Conservation (phyloP, 164 flowering plant species). For the Paratinospora sagittata region DNA sequence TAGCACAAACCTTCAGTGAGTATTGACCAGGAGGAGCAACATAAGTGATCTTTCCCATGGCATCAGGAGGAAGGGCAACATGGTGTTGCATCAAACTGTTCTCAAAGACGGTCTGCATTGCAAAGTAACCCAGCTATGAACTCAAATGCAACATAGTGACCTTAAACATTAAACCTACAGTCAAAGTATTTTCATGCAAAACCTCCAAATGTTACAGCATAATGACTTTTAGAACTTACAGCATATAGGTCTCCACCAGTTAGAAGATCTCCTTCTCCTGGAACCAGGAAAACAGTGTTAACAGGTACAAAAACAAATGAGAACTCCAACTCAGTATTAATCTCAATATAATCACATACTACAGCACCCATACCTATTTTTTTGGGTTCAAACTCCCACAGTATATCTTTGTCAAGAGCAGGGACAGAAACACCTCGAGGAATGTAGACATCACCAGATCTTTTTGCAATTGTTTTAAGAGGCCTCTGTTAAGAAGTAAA, state of each 20-base stretch:
- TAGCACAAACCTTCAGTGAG: slow-evolving; percentile 59
- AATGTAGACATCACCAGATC: slow-evolving; percentile 95
- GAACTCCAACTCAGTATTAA: slow-evolving; percentile 1
- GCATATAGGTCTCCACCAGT: slow-evolving; percentile 99
- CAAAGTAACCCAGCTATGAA: slow-evolving; percentile 3
- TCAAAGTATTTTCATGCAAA: neutral
- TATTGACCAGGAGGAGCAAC: slow-evolving; percentile 94
- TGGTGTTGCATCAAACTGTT: slow-evolving; percentile 90
- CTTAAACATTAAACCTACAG: neutral
- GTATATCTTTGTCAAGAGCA: slow-evolving; percentile 89
- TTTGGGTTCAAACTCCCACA: slow-evolving; percentile 94
- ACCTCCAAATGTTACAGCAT: neutral
- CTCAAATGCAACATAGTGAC: slow-evolving; percentile 7
- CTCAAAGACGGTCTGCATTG: slow-evolving; percentile 82
- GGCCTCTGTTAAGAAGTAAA: slow-evolving; percentile 58
- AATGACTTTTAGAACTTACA: slow-evolving; percentile 50
- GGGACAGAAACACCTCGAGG: slow-evolving; percentile 99
- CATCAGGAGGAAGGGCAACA: slow-evolving; percentile 92
- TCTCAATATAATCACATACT: neutral
- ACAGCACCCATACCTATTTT: slow-evolving; percentile 52
- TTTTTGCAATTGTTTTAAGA: slow-evolving; percentile 86
- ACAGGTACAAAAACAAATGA: neutral
- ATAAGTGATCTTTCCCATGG: slow-evolving; percentile 91
- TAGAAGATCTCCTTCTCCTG: slow-evolving; percentile 91
- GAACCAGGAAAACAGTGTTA: slow-evolving; percentile 16